phyloP scores from a whole-genome alignment of 371 early-diverging fungal genomes.

The Mortierella sp. region DNA sequence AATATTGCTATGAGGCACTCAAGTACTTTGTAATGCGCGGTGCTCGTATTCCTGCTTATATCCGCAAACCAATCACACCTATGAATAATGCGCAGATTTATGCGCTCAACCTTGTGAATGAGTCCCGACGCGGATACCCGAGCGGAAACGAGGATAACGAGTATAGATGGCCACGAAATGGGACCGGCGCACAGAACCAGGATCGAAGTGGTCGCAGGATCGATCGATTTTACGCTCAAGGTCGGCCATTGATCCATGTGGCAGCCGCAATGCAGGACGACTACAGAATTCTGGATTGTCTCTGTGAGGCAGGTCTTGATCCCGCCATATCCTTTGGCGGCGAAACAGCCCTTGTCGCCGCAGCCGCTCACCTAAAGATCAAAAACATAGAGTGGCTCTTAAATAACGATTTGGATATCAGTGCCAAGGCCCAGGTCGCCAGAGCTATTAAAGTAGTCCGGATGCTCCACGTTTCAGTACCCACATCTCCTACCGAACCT shows the following conservation, averaged over 20 bases:
- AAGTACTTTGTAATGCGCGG: constrained; percentile 53
- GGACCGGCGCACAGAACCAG: neutral
- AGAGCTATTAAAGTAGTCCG: constrained; percentile 38
- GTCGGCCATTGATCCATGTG: constrained; percentile 45
- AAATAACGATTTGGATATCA: constrained; percentile 51
- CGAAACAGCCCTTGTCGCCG: constrained; percentile 41
- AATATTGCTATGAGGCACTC: constrained; percentile 53
- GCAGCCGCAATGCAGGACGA: constrained; percentile 59
- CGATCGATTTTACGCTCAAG: constrained; percentile 22
- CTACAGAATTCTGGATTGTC: constrained; percentile 45
- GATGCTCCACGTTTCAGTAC: constrained; percentile 13
- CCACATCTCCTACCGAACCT: neutral
- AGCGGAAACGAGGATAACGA: neutral
- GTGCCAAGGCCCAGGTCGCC: constrained; percentile 21
- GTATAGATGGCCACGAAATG: neutral
- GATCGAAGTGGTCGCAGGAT: neutral
- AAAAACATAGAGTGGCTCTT: constrained; percentile 52
- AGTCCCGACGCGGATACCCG: constrained; percentile 22
- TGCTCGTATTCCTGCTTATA: constrained; percentile 52
- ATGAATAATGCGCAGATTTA: constrained; percentile 44
- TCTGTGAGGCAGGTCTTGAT: constrained; percentile 47
- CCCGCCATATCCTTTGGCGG: constrained; percentile 43
- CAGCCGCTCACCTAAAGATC: constrained; percentile 46
- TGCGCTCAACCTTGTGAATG: constrained; percentile 43
- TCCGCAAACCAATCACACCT: constrained; percentile 51